Base-by-base conservation (phyloP, 225 moss, liverwort and hornwort species). In the Climacium dendroides region DNA sequence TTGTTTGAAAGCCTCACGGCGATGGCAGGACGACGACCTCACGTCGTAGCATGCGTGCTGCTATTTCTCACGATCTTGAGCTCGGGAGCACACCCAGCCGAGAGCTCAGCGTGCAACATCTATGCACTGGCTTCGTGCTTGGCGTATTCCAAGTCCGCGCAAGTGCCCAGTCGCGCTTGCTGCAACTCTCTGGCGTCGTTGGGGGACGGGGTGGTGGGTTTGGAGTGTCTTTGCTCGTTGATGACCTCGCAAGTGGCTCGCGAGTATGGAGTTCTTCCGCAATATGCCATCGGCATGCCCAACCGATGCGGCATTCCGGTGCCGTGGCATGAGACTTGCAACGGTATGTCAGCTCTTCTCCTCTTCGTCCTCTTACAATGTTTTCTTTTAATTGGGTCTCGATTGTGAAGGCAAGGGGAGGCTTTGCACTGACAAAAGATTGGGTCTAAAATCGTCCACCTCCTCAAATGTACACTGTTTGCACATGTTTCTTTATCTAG, bases 251-350 rank as follows among this genome's bases (percentile, higher is more conserved):
- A 69, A 18, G 54, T 64, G 43, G 93, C 90, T 29, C 65, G 28
- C 25, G 83, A 87, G 76, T 89, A 81, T 13, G 93, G 93, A 32
- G 90, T 90, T 6, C 10, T 88, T 34, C 89, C 89, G 34, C 78
- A 85, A 6, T 90, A 35, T 22, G 90, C 93, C 52, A 89, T 93
- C 32, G 93, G 93, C 83, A 93, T 92, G 91, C 91, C 91, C 26
- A 53, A 58, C 81, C 53, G 91, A 19, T 93, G 93, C 55, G 89
- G 90, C 78, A 41, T 93, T 41, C 55, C 89, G 29, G 91, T 92
- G 55, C 83, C 90, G 11, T 93, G 90, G 86, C 93, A 93, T 78
- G 83, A 86, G 76, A 78, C 83, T 15, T 92, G 93, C 85, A 57
- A 78, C 25, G 70, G 93, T 81, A 35, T 1, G 43, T 73, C 63